Base-by-base conservation (phyloP, 768 basidiomycete species). In the Mycena floridula region DNA sequence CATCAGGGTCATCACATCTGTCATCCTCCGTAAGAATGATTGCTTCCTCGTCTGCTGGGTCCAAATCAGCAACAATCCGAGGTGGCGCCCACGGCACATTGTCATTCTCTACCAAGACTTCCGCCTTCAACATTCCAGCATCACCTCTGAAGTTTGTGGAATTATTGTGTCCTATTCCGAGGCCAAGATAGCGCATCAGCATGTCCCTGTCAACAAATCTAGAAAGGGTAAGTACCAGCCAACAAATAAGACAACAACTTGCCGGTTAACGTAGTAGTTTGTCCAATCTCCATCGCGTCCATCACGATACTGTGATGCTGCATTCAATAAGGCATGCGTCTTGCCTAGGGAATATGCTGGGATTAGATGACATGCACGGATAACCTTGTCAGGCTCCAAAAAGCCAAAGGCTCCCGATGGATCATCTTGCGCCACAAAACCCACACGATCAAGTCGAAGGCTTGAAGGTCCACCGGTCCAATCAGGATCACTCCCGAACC, bases 351-450 rank as follows among this genome's bases (percentile, higher is more conserved):
- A 12, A 41, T 65, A 72, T 0, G 48, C 64, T 0, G 68, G 70
- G 7, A 72, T 63, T 1, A 71, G 46, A 44, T 72, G 66, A 0
- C 47, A 53, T 0, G 49, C 61, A 0, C 60, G 49, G 18, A 72
- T 50, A 6, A 73, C 54, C 0, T 49, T 40, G 1, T 40, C 37
- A 0, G 69, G 72, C 44, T 70, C 57, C 0, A 73, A n/a, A 27
- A 73, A 73, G 0, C 69, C 59, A 40, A 70, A 73, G 2, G 62
- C 56, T 0, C 52, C 48, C 0, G 30, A 20, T 12, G 57, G 52
- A 22, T 62, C 59, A 0, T 55, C 40, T 4, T 51, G 37, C 2
- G 58, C 45, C 0, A 76, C 49, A 50, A 73, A 78, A 0, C 61
- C 62, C 15, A 79, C 32, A 3, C 60, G 52, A 16, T 63, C 69